These are phyloP conservation scores for Diaporthe humulicola DNA, from an alignment of 2,329 filamentous ascomycete species.

Conservation along the genomic window DNA sequence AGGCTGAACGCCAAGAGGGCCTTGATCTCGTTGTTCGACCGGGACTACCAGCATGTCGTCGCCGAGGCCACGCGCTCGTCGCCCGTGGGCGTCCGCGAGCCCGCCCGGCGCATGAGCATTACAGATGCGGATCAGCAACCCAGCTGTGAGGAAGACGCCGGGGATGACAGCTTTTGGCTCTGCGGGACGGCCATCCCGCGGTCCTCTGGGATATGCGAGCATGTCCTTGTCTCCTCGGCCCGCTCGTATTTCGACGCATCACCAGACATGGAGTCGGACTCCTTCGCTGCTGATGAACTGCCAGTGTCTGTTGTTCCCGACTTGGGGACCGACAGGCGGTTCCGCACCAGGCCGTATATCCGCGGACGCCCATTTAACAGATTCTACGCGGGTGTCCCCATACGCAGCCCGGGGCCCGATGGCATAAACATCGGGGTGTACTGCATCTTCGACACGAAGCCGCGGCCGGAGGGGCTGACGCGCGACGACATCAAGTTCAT, in stretches of 20 bases:
- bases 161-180: slow-evolving; percentile 43
- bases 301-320: slow-evolving; percentile 53
- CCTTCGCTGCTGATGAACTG: slow-evolving; percentile 38
- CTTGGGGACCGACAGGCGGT: slow-evolving; percentile 49
- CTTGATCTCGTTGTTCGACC: slow-evolving; percentile 66
- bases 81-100: slow-evolving; percentile 47
- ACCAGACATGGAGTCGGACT: not conserved
- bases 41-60: slow-evolving; percentile 61
- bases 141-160: not conserved
- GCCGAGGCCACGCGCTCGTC: slow-evolving; percentile 62
- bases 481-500: slow-evolving; percentile 46
- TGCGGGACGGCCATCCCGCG: slow-evolving; percentile 50
- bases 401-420: slow-evolving; percentile 49
- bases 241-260: not conserved
- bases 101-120: slow-evolving; percentile 26
- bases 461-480: slow-evolving; percentile 45
- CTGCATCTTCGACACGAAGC: slow-evolving; percentile 50
- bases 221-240: slow-evolving; percentile 43
- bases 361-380: slow-evolving; percentile 43
- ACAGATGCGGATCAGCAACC: not conserved
- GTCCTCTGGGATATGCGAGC: slow-evolving; percentile 48
- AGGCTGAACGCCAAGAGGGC: slow-evolving; percentile 57
- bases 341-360: slow-evolving; percentile 46
- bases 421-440: slow-evolving; percentile 59
- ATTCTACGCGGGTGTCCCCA: slow-evolving; percentile 59